Percentiles rank a stretch among this genome's conserved stretches.
Conservation (phyloP, 2,329 filamentous ascomycete genomes). For the Dactylonectria macrodidyma region DNA sequence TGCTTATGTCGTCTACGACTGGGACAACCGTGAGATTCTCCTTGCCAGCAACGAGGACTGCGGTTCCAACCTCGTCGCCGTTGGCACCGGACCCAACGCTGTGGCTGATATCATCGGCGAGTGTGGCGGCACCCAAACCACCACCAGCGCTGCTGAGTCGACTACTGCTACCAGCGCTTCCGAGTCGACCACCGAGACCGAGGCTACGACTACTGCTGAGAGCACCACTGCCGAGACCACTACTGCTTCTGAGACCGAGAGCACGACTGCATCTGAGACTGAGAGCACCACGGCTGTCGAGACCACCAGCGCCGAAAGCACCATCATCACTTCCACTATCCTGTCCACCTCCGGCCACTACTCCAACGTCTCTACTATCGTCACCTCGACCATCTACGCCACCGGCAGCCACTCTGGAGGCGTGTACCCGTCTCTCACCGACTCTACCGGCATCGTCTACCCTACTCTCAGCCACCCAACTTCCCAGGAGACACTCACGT, state of each 20-base stretch:
- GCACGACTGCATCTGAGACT: background rate
- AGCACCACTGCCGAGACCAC: background rate
- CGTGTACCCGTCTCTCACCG: background rate
- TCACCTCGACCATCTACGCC: constrained; percentile 14
- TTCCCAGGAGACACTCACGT: constrained; percentile 42
- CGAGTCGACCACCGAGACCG: constrained; percentile 3
- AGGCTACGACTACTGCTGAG: background rate
- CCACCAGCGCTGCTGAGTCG: constrained; percentile 27
- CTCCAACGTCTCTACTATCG: constrained; percentile 37
- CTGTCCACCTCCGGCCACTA: constrained; percentile 36
- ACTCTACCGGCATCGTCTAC: background rate
- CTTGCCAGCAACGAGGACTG: constrained; percentile 57
- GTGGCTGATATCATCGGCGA: constrained; percentile 52
- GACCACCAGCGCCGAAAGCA: background rate
- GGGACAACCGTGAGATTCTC: constrained; percentile 57
- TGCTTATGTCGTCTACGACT: constrained; percentile 61
- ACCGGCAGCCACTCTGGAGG: background rate
- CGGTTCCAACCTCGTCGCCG: constrained; percentile 55
- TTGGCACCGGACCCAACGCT: constrained; percentile 57
- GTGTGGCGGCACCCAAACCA: constrained; percentile 43
- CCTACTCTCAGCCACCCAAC: constrained; percentile 1
- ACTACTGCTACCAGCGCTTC: constrained; percentile 33
- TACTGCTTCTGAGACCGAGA: background rate
- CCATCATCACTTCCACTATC: constrained; percentile 22
- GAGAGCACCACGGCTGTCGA: background rate